Conservation (phyloP, 345 rosid genomes). For the Eucalyptus lansdowneana region DNA sequence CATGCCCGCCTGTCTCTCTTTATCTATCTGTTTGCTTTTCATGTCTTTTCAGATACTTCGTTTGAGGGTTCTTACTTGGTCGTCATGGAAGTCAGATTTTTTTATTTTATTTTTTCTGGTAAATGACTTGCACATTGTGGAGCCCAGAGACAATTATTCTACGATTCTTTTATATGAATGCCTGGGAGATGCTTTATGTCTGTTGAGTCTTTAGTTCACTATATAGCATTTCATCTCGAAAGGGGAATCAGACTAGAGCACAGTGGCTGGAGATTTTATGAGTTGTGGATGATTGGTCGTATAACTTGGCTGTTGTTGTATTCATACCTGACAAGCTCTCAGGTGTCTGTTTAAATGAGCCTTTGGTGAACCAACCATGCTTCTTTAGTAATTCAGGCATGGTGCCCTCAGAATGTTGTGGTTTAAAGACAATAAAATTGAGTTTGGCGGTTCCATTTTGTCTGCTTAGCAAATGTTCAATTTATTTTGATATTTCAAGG, state of each 20-base stretch:
- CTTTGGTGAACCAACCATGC: not conserved
- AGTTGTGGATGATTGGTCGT: not conserved
- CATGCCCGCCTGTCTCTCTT: not conserved
- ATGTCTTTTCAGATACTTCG: not conserved
- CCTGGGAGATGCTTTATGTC: not conserved
- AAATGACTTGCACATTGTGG: not conserved
- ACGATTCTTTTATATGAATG: not conserved
- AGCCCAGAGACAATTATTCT: not conserved
- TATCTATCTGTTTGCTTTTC: not conserved
- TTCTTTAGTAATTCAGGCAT: not conserved
- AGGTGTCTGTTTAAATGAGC: not conserved
- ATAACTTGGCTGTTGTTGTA: not conserved
- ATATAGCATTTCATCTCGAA: not conserved
- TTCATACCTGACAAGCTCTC: not conserved
- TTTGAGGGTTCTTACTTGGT: not conserved
- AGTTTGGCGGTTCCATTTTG: not conserved
- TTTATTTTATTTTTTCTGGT: not conserved
- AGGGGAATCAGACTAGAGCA: not conserved
- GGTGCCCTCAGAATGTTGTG: not conserved
- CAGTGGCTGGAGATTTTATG: not conserved
- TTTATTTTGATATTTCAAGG: not conserved
- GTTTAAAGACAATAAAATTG: not conserved
- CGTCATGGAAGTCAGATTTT: not conserved
- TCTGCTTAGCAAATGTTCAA: not conserved
- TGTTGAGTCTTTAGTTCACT: not conserved